Conservation (phyloP, 192 early-diverging fungal species). For the Linnemannia zychae region DNA sequence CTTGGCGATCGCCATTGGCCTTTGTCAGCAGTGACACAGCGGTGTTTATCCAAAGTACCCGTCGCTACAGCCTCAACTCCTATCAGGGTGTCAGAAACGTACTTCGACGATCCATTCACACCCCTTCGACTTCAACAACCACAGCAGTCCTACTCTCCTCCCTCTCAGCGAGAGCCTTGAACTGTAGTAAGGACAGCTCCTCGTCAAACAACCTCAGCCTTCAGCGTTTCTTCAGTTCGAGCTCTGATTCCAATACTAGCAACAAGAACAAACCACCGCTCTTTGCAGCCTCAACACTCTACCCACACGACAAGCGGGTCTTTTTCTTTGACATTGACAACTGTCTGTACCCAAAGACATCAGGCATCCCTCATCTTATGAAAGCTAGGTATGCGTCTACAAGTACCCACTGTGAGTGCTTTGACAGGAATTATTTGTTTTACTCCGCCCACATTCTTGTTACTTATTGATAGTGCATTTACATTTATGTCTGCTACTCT, state of each 20-base stretch:
- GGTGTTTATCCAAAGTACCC: not conserved
- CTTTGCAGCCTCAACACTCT: not conserved
- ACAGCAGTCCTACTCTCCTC: not conserved
- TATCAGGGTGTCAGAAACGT: no score
- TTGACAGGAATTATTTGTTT: not conserved
- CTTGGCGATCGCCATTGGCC: not conserved
- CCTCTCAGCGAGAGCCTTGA: not conserved
- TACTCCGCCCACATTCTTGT: not conserved
- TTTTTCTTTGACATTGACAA: conserved; percentile 90
- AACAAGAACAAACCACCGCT: not conserved
- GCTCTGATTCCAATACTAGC: not conserved
- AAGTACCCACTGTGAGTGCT: no score
- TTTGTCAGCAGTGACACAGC: not conserved
- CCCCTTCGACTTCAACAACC: not conserved
- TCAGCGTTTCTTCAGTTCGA: not conserved
- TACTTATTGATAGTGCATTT: not conserved
- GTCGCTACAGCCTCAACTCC: not conserved
- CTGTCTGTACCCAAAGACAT: conserved; percentile 73
- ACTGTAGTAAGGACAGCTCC: not conserved
- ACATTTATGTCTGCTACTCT: not conserved
- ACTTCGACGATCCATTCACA: not conserved
- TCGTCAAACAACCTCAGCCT: not conserved
- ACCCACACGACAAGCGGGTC: conserved; percentile 50
- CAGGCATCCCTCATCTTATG: conserved; percentile 69
- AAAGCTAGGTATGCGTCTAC: conserved; percentile 54